Evolutionary conservation across 23 red algal species (phyloP).

Genomic region (Gracilariopsis chorda): DNA sequence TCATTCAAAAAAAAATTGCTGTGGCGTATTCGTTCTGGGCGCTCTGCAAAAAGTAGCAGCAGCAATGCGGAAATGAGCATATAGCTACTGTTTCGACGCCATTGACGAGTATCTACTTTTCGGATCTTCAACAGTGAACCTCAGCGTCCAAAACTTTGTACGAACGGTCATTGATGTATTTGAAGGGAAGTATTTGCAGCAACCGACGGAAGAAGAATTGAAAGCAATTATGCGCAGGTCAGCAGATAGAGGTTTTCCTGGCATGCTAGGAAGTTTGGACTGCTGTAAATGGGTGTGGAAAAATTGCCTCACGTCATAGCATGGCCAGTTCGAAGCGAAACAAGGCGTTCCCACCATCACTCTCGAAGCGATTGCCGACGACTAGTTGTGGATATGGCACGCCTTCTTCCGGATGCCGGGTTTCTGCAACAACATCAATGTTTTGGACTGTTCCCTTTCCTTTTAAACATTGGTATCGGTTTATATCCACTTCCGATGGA

Average conservation of each 20-base stretch:
- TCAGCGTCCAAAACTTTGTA: not conserved
- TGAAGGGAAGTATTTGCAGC: not conserved
- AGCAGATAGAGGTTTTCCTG: not conserved
- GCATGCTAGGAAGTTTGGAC: not conserved
- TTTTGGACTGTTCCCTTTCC: not conserved
- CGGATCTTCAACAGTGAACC: not conserved
- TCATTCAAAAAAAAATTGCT: too few relatives aligned
- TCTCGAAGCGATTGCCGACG: not conserved
- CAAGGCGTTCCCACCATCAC: not conserved
- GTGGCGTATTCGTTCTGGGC: too few relatives aligned
- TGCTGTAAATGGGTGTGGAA: conserved; percentile 13
- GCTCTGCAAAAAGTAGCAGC: conserved; percentile 7
- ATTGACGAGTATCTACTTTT: not conserved
- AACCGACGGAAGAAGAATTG: not conserved
- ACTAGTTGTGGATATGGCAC: not conserved
- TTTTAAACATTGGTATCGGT: not conserved
- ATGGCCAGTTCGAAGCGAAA: not conserved
- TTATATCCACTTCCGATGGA: not conserved
- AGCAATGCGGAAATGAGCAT: not conserved
- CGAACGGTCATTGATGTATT: not conserved
- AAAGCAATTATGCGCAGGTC: not conserved
- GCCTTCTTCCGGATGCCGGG: not conserved
- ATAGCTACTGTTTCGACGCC: not conserved
- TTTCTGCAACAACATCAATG: not conserved
- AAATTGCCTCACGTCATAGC: not conserved